Percentiles rank a stretch among this genome's conserved stretches.
Conservation (phyloP, 1,139 yeast genomes). For the Blastobotrys petasosporus region DNA sequence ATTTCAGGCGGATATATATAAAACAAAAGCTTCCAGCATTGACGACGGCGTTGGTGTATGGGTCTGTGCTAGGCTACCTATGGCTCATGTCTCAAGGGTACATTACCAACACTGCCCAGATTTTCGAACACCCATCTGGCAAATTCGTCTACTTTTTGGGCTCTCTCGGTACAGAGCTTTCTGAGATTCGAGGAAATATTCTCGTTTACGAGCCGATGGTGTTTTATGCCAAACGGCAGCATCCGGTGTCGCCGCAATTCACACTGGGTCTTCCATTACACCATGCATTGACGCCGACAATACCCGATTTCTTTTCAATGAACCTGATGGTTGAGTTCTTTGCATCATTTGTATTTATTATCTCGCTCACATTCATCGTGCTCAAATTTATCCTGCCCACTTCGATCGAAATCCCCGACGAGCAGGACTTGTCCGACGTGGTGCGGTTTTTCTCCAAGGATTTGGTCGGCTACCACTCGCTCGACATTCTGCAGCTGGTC, state of each 20-base stretch:
- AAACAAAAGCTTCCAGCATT: constrained; percentile 8
- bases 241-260: constrained; percentile 2
- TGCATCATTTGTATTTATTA: constrained; percentile 39
- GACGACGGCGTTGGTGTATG: constrained; percentile 7
- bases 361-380: constrained; percentile 37
- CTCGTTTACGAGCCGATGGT: constrained; percentile 17
- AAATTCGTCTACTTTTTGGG: constrained; percentile 11
- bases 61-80: constrained; percentile 5
- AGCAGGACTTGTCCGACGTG: constrained; percentile 13
- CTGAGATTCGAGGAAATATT: constrained; percentile 4
- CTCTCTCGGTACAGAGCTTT: constrained; percentile 5
- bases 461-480: constrained; percentile 48
- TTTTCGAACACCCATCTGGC: constrained; percentile 12
- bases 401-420: constrained; percentile 14
- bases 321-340: constrained; percentile 35
- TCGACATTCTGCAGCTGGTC: constrained; percentile 57
- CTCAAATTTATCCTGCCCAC: constrained; percentile 32
- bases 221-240: constrained; percentile 7
- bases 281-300: constrained; percentile 12
- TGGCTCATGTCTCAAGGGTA: constrained; percentile 10
- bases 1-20: constrained; percentile 10
- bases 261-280: constrained; percentile 11
- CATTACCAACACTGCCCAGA: constrained; percentile 4
- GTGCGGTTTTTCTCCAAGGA: constrained; percentile 44
- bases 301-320: constrained; percentile 7